These are phyloP conservation scores for Xylaria venustula DNA, from an alignment of 495 filamentous ascomycete genomes.

Conservation along the genomic window DNA sequence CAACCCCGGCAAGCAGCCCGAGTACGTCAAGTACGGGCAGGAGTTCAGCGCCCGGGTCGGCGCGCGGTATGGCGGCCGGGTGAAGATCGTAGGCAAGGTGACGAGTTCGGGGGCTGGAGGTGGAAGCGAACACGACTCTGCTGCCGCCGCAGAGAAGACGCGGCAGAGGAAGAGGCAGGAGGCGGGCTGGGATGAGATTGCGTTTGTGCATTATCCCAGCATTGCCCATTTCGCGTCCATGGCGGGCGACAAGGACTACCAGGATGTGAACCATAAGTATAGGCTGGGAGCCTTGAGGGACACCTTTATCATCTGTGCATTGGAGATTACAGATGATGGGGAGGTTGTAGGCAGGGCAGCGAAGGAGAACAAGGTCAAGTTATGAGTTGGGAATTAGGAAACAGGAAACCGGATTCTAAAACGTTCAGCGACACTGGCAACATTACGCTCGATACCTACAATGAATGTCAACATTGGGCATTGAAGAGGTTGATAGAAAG, in stretches of 20 bases:
- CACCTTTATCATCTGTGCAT: slow-evolving; percentile 63
- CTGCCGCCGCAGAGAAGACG: slow-evolving; percentile 22
- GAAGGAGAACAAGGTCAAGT: background rate
- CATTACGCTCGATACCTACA: no score
- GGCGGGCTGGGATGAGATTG: slow-evolving; percentile 46
- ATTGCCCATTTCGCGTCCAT: slow-evolving; percentile 64
- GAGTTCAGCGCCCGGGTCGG: slow-evolving; percentile 56
- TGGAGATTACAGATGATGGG: slow-evolving; percentile 44
- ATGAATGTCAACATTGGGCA: no score
- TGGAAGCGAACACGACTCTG: no score
- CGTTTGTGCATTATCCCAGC: slow-evolving; percentile 65
- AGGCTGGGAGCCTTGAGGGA: slow-evolving; percentile 57
- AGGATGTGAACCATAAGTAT: slow-evolving; percentile 57
- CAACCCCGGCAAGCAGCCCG: slow-evolving; percentile 47
- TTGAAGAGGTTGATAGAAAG: background rate
- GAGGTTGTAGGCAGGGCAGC: background rate
- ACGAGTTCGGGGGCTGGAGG: slow-evolving; percentile 29
- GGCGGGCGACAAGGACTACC: slow-evolving; percentile 62
- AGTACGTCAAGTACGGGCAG: slow-evolving; percentile 58
- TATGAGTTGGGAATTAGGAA: no score
- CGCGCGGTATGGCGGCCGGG: slow-evolving; percentile 52
- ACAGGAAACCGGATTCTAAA: no score
- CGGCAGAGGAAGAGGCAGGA: background rate
- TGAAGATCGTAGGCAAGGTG: slow-evolving; percentile 64
- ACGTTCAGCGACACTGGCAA: no score